These are phyloP conservation scores for Parachaetomium inaequale DNA, from an alignment of 495 filamentous ascomycete genomes.

Conservation along the genomic window DNA sequence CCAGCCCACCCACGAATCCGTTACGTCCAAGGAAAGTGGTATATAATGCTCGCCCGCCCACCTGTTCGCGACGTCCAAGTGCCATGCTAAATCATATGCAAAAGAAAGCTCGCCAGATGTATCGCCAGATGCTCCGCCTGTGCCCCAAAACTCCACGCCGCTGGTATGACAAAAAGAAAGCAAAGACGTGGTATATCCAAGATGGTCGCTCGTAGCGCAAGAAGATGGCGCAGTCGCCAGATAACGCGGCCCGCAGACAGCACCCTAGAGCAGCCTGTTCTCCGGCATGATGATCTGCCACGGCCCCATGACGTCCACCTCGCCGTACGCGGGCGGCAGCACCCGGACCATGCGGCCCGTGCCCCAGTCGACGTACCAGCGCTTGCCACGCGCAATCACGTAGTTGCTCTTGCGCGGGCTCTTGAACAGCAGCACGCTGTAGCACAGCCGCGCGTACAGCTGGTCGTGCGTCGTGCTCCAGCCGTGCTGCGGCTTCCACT, in stretches of 20 bases:
- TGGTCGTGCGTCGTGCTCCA: constrained; percentile 50
- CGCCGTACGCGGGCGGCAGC: constrained; percentile 40
- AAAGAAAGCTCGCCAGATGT: constrained; percentile 12
- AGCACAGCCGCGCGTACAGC: constrained; percentile 52
- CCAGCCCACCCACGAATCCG: not conserved
- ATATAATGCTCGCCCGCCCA: constrained; percentile 16
- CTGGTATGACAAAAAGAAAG: constrained; percentile 11
- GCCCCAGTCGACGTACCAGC: constrained; percentile 48
- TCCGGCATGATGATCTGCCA: constrained; percentile 38
- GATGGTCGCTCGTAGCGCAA: constrained; percentile 3
- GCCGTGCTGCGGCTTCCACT: constrained; percentile 48
- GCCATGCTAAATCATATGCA: constrained; percentile 17
- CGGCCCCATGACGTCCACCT: constrained; percentile 35
- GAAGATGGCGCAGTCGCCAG: not conserved
- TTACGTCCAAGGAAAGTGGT: constrained; percentile 8
- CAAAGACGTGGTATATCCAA: constrained; percentile 1
- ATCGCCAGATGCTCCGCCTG: constrained; percentile 11
- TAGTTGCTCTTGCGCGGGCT: constrained; percentile 46
- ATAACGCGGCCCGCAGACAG: not conserved
- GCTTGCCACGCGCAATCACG: constrained; percentile 43
- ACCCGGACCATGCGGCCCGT: constrained; percentile 43
- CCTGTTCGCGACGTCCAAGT: not conserved
- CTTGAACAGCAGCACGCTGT: constrained; percentile 46
- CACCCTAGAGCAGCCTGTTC: constrained; percentile 31
- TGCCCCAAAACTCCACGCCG: constrained; percentile 13